These are phyloP conservation scores for Didymella sp. DNA, from an alignment of 2,329 filamentous ascomycete genomes.

Conservation along the genomic window DNA sequence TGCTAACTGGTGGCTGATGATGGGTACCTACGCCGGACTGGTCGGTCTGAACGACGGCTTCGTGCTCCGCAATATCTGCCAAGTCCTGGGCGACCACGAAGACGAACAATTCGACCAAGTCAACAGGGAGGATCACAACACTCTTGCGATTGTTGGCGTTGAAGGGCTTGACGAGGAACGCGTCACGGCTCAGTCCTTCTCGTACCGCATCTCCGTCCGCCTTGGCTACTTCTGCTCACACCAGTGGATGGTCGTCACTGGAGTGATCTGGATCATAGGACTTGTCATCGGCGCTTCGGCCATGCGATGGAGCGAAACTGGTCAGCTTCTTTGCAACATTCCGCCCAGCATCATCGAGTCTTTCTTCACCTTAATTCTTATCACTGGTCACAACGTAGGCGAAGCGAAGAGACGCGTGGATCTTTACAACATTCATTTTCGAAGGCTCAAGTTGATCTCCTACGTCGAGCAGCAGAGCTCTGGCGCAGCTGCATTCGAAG, in stretches of 20 bases:
- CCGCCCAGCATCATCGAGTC: constrained; percentile 13
- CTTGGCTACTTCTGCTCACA: constrained; percentile 12
- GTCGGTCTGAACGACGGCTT: constrained; percentile 14
- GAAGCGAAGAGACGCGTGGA: constrained; percentile 12
- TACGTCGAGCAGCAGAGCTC: background rate
- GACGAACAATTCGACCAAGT: constrained; percentile 9
- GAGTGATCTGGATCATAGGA: background rate
- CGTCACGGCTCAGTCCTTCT: background rate
- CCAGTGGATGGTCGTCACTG: constrained; percentile 3
- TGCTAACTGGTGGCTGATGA: constrained; percentile 12
- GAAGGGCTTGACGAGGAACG: background rate
- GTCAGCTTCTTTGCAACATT: constrained; percentile 15
- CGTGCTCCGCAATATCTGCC: constrained; percentile 12
- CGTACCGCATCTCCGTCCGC: constrained; percentile 3
- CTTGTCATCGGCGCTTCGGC: constrained; percentile 7
- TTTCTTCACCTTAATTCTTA: constrained; percentile 12
- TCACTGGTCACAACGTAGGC: constrained; percentile 12
- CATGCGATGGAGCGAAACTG: constrained; percentile 12
- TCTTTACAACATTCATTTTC: constrained; percentile 1
- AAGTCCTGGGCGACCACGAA: constrained; percentile 6
- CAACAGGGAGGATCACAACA: background rate
- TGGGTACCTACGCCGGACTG: constrained; percentile 10
- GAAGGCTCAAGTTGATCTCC: constrained; percentile 8
- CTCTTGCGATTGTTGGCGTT: background rate
- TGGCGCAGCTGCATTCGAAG: background rate